Evolutionary conservation across 768 basidiomycete species (phyloP).

Genomic region (Chalciporus sphaerocephalus): DNA sequence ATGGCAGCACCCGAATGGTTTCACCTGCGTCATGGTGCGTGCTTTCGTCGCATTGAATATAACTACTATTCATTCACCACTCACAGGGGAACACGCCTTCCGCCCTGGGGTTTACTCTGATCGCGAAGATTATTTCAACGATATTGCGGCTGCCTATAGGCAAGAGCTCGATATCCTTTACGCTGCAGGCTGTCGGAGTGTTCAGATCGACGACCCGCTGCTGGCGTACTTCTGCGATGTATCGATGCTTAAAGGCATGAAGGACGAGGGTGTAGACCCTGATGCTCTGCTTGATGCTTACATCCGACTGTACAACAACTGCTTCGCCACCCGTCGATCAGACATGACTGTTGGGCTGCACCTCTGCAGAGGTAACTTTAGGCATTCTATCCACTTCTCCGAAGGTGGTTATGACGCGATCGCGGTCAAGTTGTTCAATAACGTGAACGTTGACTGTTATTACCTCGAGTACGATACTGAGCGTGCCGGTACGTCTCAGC

Average conservation of each 20-base stretch:
- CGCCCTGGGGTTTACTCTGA: conserved; percentile 15
- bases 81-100: conserved; percentile 28
- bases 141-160: conserved; percentile 41
- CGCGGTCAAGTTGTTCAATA: conserved; percentile 42
- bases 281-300: conserved; percentile 59
- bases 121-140: conserved; percentile 42
- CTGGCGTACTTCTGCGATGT: conserved; percentile 62
- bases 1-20: conserved; percentile 71
- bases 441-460: conserved; percentile 41
- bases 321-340: conserved; percentile 31
- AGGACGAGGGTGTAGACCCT: conserved; percentile 54
- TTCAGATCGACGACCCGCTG: conserved; percentile 42
- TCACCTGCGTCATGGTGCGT: conserved; percentile 59
- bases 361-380: conserved; percentile 40
- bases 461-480: conserved; percentile 48
- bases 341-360: conserved; percentile 43
- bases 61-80: not conserved
- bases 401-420: conserved; percentile 45
- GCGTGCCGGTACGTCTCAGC: conserved; percentile 35
- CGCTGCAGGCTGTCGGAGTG: conserved; percentile 35
- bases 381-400: conserved; percentile 37
- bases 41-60: not conserved
- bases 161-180: conserved; percentile 43
- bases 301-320: conserved; percentile 35
- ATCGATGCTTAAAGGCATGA: conserved; percentile 50